Evolutionary conservation across 108 stramenopile genomes (phyloP), one percentile per base, ranked within the genome.

Genomic region (Seminavis robusta): DNA sequence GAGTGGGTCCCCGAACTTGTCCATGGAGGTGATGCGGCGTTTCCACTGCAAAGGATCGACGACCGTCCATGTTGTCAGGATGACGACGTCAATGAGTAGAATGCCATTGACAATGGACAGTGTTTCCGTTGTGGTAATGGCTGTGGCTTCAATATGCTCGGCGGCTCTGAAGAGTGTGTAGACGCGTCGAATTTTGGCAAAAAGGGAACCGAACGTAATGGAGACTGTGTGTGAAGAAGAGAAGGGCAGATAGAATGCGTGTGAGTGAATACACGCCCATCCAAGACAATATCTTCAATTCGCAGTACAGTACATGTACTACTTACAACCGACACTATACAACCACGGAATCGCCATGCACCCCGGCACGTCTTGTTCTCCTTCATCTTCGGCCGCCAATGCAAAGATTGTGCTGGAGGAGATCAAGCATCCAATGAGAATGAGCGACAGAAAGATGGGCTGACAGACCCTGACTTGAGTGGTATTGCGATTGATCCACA

Each of bases 311-410:
- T n/a, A n/a, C n/a, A n/a, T n/a, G n/a, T n/a, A n/a, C n/a, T n/a
- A n/a, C n/a, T n/a, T n/a, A n/a, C n/a, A n/a, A n/a, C 71, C 71
- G 9, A 67, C 51, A 4, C 39, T 42, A 33, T 66, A 53, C 1
- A 73, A 26, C 61, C 61, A 73, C 27, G 71, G 71, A 1, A 47
- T 44, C 8, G 48, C 46, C 55, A 67, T 61, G 11, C 71, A 71
- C 27, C 63, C 47, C 37, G 63, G 26, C n/a, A 40, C 60, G 7
- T 33, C 30, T 11, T 23, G 21, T 2, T 46, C n/a, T 9, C 36
- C 57, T 19, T 48, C 44, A 26, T 1, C 17, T 25, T 58, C 43
- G 23, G 7, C 23, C 21, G 26, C 43, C 42, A 58, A 21, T 27
- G 57, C 57, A 32, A 58, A 1, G 9, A 58, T 58, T 20, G 57